Conservation (phyloP, 176 grass and related monocot species). For the Elymus sibiricus region DNA sequence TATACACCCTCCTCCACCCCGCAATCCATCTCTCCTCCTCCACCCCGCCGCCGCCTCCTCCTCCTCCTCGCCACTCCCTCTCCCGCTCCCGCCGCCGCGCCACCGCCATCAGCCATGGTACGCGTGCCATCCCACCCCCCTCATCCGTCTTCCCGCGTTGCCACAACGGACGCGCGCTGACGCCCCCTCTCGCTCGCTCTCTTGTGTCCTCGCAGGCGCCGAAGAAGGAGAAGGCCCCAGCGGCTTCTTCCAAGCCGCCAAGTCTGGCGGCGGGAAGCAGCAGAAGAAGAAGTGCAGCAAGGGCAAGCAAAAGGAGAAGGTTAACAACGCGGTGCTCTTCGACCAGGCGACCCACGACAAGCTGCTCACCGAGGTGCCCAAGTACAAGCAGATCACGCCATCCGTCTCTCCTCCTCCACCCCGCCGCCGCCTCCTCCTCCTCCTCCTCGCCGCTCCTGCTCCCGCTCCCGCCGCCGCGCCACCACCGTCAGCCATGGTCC, state of each 20-base stretch:
- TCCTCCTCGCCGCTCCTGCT: no score
- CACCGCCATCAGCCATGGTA: neutral
- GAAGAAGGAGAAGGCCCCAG: conserved; percentile 56
- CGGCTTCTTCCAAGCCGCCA: conserved; percentile 54
- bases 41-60: no score
- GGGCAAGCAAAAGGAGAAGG: conserved; percentile 62
- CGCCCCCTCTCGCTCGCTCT: neutral
- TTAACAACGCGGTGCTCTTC: conserved; percentile 52
- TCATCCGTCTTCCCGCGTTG: neutral
- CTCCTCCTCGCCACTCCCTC: neutral
- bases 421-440: no score
- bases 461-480: no score
- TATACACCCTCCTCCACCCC: neutral
- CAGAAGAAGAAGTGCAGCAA: conserved; percentile 72
- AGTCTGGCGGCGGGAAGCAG: conserved; percentile 55
- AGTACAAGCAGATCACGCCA: conserved; percentile 50
- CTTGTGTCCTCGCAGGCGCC: conserved; percentile 24
- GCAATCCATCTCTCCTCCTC: neutral
- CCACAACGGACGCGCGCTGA: neutral
- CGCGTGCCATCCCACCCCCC: neutral
- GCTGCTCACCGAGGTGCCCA: conserved; percentile 40
- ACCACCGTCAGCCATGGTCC: no score
- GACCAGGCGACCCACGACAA: conserved; percentile 57
- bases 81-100: neutral
- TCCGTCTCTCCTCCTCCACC: neutral